Percentiles rank a stretch among this genome's conserved stretches.
Evolutionary conservation across 2,329 filamentous ascomycete genomes (phyloP).

Genomic region (Beauveria brongniartii): DNA sequence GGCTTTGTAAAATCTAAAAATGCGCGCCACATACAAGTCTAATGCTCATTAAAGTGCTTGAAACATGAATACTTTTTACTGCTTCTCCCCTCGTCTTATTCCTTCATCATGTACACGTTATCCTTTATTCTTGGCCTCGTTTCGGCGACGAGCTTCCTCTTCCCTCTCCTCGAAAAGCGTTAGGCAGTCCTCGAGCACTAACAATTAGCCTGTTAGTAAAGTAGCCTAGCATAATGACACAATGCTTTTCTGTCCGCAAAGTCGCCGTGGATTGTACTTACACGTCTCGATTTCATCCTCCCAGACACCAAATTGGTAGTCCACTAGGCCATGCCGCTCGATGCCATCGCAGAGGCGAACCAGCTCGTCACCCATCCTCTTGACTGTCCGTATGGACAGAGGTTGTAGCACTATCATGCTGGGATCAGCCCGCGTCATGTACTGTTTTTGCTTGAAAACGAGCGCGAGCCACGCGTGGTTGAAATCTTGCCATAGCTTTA

Average conservation of each 20-base stretch:
- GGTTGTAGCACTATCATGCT: slow-evolving; percentile 40
- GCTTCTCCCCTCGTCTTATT: neutral
- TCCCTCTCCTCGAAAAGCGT: slow-evolving; percentile 35
- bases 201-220: neutral
- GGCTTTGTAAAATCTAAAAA: neutral
- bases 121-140: neutral
- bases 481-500: slow-evolving; percentile 88
- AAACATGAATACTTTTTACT: neutral
- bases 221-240: neutral
- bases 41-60: neutral
- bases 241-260: neutral
- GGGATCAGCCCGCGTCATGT: slow-evolving; percentile 54
- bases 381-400: slow-evolving; percentile 60
- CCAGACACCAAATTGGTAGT: slow-evolving; percentile 95
- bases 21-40: neutral
- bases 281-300: slow-evolving; percentile 84
- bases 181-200: slow-evolving; percentile 33
- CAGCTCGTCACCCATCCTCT: slow-evolving; percentile 74
- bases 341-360: slow-evolving; percentile 76
- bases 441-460: slow-evolving; percentile 75
- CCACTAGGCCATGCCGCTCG: slow-evolving; percentile 86
- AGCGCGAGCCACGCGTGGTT: slow-evolving; percentile 85
- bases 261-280: slow-evolving; percentile 36
- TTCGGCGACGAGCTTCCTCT: slow-evolving; percentile 1
- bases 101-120: neutral